Conservation (phyloP, 805 yeast species). For the Schizosaccharomyces lindneri region DNA sequence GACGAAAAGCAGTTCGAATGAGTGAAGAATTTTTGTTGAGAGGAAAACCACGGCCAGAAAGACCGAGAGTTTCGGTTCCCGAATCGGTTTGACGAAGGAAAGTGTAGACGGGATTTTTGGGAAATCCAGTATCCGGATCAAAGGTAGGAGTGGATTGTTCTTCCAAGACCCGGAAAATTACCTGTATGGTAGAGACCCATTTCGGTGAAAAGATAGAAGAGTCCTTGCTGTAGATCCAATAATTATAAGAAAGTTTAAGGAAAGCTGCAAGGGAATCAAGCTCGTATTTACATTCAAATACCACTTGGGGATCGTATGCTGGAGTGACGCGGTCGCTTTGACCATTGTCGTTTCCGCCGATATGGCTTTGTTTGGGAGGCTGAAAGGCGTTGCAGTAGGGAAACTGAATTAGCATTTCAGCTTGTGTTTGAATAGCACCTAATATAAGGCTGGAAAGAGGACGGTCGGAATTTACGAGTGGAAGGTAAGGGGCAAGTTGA, state of each 20-base stretch:
- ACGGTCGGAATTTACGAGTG: conserved; percentile 28
- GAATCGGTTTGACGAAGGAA: conserved; percentile 51
- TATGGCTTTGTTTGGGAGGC: conserved; percentile 36
- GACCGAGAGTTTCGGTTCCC: conserved; percentile 60
- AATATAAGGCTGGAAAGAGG: conserved; percentile 26
- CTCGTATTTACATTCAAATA: conserved; percentile 78
- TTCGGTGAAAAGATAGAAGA: conserved; percentile 20
- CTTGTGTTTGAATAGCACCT: conserved; percentile 69
- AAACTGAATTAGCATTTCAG: conserved; percentile 29
- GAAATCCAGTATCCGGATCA: conserved; percentile 18
- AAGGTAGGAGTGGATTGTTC: conserved; percentile 37
- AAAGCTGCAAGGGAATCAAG: conserved; percentile 69
- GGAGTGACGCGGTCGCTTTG: conserved; percentile 41
- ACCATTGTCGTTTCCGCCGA: conserved; percentile 7
- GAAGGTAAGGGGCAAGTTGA: conserved; percentile 54
- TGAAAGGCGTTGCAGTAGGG: conserved; percentile 87
- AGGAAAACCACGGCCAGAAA: conserved; percentile 67
- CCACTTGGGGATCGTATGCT: conserved; percentile 38
- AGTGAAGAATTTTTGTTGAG: conserved; percentile 45
- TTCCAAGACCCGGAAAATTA: conserved; percentile 19
- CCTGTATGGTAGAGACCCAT: conserved; percentile 36
- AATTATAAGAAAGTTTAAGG: conserved; percentile 48
- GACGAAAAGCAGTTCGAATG: conserved; percentile 63
- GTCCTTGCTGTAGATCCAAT: conserved; percentile 29
- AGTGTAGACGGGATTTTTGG: conserved; percentile 27